Percentiles rank a stretch among this genome's conserved stretches.
phyloP scores from a whole-genome alignment of 2,329 filamentous ascomycete species.

The Xylariaceae sp. region DNA sequence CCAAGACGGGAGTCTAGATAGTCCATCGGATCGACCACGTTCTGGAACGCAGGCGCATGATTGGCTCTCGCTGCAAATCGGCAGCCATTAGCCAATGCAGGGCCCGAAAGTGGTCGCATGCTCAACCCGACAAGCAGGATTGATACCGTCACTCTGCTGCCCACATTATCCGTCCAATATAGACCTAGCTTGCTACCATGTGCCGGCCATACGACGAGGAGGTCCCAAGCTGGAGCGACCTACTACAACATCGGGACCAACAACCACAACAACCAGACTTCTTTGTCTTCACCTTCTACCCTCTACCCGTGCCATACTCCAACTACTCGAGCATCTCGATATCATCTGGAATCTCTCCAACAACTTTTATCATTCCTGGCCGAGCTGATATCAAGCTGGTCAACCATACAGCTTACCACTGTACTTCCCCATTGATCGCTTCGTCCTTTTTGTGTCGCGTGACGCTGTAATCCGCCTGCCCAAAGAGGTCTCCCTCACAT shows the following conservation, averaged over 20 bases:
- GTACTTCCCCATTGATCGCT: background rate
- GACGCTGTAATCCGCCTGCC: conserved; percentile 9
- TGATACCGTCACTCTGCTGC: background rate
- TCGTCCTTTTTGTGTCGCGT: conserved; percentile 17
- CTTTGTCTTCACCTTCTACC: background rate
- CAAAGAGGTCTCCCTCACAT: background rate
- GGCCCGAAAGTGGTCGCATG: conserved; percentile 31
- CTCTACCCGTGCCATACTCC: background rate
- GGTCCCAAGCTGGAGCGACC: background rate
- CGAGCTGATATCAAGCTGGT: background rate
- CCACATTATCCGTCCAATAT: conserved; percentile 20
- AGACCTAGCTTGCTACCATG: conserved; percentile 18
- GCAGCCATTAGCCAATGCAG: conserved; percentile 24
- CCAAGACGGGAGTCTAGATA: background rate
- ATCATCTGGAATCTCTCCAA: background rate
- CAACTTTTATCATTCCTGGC: background rate
- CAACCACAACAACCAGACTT: conserved; percentile 1
- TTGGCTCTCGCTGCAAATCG: conserved; percentile 7
- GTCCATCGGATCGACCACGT: conserved; percentile 20
- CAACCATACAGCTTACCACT: background rate
- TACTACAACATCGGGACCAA: background rate
- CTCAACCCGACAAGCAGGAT: conserved; percentile 17
- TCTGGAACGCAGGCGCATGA: conserved; percentile 10
- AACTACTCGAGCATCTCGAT: background rate
- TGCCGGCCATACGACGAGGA: conserved; percentile 9